Evolutionary conservation across 306 rosid species (phyloP), one percentile per base, ranked within the genome.

Genomic region (Chamaecrista fasciculata): DNA sequence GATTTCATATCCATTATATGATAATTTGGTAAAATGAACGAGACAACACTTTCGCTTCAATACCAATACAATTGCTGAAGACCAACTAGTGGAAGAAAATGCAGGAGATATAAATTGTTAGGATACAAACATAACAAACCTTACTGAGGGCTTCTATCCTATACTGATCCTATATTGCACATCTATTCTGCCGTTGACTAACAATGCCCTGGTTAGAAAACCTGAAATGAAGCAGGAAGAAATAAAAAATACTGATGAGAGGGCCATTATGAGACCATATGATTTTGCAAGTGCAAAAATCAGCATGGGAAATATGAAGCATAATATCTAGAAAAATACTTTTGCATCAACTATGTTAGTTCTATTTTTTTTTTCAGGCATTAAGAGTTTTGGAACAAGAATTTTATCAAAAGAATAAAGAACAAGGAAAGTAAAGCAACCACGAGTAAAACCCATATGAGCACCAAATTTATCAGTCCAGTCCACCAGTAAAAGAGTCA

Each of bases 151-250:
- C 40, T 75, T 66, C 70, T 64, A 70, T 52, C 20, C 42, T 19
- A 28, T 59, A 68, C 34, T 11, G 62, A 51, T 69, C 64, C 31
- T 63, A 52, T 63, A 4, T 39, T 19, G 74, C 62, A 31, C 56
- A 70, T 51, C 47, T 65, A 44, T 34, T 44, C 64, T 59, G 65
- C 20, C 18, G 24, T 66, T 48, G 39, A 75, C 55, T 52, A 52
- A 25, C 40, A 76, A 59, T 66, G 40, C 57, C 52, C 53, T 46
- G 69, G 44, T 62, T 19, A 63, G 61, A 67, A 55, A 67, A 48
- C 70, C 81, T 76, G 79, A 71, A 80, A 76, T 59, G 46, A 47
- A 64, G 42, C 4, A 37, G 23, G 25, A 11, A 33, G 63, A 52
- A 71, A 43, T 9, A 46, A 29, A 18, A 26, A 69, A 48, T 39